A percentile compares a stretch with the other conserved stretches of the same genome.
Evolutionary conservation across 2,329 filamentous ascomycete species (phyloP).

Genomic region (Xylaria sp.): DNA sequence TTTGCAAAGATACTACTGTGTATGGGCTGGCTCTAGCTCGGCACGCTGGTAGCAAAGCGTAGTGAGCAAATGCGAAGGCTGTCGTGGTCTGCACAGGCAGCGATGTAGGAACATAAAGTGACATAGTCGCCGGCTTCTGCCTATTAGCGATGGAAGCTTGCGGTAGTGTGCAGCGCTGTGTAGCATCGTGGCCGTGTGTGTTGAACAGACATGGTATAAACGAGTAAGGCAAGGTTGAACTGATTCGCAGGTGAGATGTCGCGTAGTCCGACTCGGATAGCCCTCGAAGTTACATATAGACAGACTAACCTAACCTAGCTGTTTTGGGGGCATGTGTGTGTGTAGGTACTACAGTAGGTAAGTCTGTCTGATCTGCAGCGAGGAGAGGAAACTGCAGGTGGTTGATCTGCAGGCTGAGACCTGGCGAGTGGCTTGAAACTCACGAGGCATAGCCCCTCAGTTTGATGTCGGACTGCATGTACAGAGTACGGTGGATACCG

Average conservation of each 20-base stretch:
- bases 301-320: no score
- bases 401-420: slow-evolving; percentile 57
- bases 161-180: not conserved
- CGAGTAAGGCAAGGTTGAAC: not conserved
- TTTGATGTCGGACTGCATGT: slow-evolving; percentile 39
- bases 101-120: not conserved
- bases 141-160: not conserved
- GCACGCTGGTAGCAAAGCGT: not conserved
- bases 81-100: not conserved
- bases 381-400: slow-evolving; percentile 20
- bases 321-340: not conserved
- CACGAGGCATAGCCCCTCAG: slow-evolving; percentile 25
- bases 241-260: not conserved
- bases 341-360: no score
- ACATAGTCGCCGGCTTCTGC: not conserved
- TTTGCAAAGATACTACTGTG: not conserved
- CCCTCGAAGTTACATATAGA: not conserved
- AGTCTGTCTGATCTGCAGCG: slow-evolving; percentile 4
- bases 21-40: not conserved
- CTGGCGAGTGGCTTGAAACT: slow-evolving; percentile 54
- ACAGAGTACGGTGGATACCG: not conserved
- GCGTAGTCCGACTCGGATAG: not conserved
- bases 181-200: slow-evolving; percentile 9
- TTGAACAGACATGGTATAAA: not conserved
- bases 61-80: not conserved